phyloP scores from a whole-genome alignment of 306 rosid genomes.

The Lathyrus sativus region DNA sequence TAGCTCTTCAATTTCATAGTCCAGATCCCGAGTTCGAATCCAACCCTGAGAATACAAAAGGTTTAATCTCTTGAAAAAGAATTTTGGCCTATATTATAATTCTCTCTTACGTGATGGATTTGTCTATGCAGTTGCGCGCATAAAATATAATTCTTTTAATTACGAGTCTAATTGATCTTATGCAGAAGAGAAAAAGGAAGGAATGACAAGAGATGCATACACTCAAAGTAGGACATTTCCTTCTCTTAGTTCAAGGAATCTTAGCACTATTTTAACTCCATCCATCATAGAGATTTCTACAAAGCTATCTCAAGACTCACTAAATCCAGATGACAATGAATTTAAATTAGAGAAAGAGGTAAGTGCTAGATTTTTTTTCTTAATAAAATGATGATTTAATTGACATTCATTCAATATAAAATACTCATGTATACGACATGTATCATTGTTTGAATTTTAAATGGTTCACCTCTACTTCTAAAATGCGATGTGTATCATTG shows the following conservation, averaged over 20 bases:
- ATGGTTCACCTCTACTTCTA: too few relatives aligned
- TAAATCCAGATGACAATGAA: conserved; percentile 51
- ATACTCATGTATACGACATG: too few relatives aligned
- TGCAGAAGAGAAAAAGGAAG: conserved; percentile 62
- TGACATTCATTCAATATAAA: too few relatives aligned
- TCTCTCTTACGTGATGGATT: too few relatives aligned
- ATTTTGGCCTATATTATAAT: too few relatives aligned
- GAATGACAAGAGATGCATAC: conserved; percentile 72
- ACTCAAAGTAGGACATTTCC: conserved; percentile 79
- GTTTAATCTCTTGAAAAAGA: too few relatives aligned
- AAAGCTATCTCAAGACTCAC: conserved; percentile 50
- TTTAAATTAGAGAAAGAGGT: conserved; percentile 58
- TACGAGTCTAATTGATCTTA: not conserved
- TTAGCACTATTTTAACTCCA: conserved; percentile 68
- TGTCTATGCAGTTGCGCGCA: too few relatives aligned
- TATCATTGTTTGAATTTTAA: too few relatives aligned
- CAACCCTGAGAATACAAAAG: too few relatives aligned
- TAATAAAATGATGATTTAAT: too few relatives aligned
- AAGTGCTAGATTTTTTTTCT: conserved; percentile 4
- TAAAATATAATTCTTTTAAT: not conserved
- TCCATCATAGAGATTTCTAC: conserved; percentile 55
- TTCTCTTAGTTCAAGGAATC: conserved; percentile 59
- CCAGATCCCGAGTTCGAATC: conserved; percentile 44
- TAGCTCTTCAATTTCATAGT: conserved; percentile 50
- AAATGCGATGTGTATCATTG: too few relatives aligned